Conservation (phyloP, 139 green algal genomes). For the Closterium sp. region DNA sequence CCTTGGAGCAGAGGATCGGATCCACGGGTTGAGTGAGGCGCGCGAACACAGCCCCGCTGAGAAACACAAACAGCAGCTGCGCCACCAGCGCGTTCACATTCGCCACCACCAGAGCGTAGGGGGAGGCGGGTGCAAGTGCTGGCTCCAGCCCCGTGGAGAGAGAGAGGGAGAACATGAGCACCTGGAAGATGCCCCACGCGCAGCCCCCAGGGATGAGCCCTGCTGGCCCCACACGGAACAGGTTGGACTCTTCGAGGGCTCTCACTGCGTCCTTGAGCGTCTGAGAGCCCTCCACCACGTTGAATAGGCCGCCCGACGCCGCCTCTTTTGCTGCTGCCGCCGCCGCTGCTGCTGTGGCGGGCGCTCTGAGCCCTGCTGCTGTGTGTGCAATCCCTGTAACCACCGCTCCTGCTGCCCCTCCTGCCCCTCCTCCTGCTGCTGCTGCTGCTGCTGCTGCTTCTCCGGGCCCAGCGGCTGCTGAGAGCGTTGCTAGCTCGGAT, state of each 20-base stretch:
- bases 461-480: background rate
- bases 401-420: background rate
- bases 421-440: background rate
- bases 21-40: conserved; percentile 26
- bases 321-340: background rate
- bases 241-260: background rate
- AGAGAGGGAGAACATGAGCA: conserved; percentile 41
- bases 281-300: background rate
- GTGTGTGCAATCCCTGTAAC: background rate
- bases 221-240: background rate
- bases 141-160: conserved; percentile 31
- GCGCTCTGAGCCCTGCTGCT: background rate
- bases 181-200: conserved; percentile 30
- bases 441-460: background rate
- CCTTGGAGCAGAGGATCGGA: conserved; percentile 25
- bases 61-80: conserved; percentile 47
- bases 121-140: conserved; percentile 5
- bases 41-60: conserved; percentile 48
- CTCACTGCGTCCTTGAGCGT: background rate
- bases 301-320: background rate
- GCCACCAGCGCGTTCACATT: conserved; percentile 41
- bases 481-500: background rate
- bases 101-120: conserved; percentile 31
- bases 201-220: background rate
- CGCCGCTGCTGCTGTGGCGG: background rate